Base-by-base conservation (phyloP, 768 basidiomycete genomes). In the Guyanaporus albipodus region DNA sequence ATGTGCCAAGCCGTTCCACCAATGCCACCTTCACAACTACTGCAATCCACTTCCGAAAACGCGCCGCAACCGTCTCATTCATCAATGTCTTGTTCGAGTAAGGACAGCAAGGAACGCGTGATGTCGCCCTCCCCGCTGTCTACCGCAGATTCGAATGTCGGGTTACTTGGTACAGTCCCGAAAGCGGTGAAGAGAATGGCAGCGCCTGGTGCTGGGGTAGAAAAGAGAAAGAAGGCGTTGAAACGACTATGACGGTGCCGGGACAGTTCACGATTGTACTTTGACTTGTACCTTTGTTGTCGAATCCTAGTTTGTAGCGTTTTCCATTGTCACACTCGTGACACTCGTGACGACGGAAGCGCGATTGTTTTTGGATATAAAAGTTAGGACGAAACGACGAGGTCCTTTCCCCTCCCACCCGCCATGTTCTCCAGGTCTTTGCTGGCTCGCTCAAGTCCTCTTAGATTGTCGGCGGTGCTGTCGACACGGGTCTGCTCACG, bases 141-240 rank as follows among this genome's bases (percentile, higher is more conserved):
- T 23, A 83, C 80, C 1, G 81, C 87, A 3, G 81, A 88, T 60
- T 76, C 85, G 17, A 87, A 88, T 58, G 76, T 86, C 21, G 68
- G 67, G 9, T 71, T 68, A 44, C 64, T 66, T 9, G 61, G 57
- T 14, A 55, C 64, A 11, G 66, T 67, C 11, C 70, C 76, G 8
- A 90, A 87, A 62, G 78, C 85, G 0, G 75, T 85, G 42, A 90
- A 89, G 67, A 71, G 87, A 40, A 55, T 63, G 5, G 73, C 81
- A 14, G 80, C 84, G 1, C 76, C 81, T 0, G 74, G 75, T 10
- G 75, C 73, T 3, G 80, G 80, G 2, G 80, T 78, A 4, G 88
- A 90, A 68, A 91, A 91, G 71, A 74, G 90, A 65, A 91, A 91
- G 77, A 91, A 91, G 73, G 90, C 89, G 4, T 68, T 91, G 56